These are phyloP conservation scores for Glycine latifolia DNA, from an alignment of 306 rosid genomes.

Conservation along the genomic window DNA sequence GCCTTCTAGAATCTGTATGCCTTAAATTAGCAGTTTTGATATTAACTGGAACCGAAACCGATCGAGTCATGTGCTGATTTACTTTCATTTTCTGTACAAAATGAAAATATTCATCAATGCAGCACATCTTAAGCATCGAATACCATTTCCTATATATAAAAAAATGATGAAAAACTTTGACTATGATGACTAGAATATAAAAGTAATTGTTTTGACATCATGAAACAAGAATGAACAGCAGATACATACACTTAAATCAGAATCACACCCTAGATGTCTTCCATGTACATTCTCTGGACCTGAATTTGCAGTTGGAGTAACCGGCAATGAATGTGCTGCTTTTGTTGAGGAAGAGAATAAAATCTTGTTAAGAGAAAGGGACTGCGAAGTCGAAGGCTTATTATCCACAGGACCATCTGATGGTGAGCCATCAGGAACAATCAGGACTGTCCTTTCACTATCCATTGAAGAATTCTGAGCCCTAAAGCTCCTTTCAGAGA, in stretches of 20 bases:
- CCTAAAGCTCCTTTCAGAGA: slow-evolving; percentile 70
- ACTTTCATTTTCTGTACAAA: slow-evolving; percentile 54
- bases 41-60: slow-evolving; percentile 74
- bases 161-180: neutral
- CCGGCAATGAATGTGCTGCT: slow-evolving; percentile 71
- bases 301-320: slow-evolving; percentile 68
- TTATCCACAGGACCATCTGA: slow-evolving; percentile 55
- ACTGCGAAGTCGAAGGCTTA: slow-evolving; percentile 70
- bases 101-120: slow-evolving; percentile 41
- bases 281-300: slow-evolving; percentile 50
- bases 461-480: slow-evolving; percentile 57
- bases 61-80: slow-evolving; percentile 65
- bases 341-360: slow-evolving; percentile 62
- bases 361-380: slow-evolving; percentile 72
- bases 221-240: slow-evolving; percentile 28
- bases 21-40: slow-evolving; percentile 56
- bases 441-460: slow-evolving; percentile 66
- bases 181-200: neutral
- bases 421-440: slow-evolving; percentile 63
- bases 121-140: slow-evolving; percentile 13
- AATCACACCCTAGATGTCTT: slow-evolving; percentile 51
- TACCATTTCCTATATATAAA: neutral
- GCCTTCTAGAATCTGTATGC: slow-evolving; percentile 64
- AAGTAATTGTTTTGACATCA: slow-evolving; percentile 5
- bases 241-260: slow-evolving; percentile 62